These are phyloP conservation scores for Penicillium sp. DNA, from an alignment of 2,329 filamentous ascomycete species.

Conservation along the genomic window DNA sequence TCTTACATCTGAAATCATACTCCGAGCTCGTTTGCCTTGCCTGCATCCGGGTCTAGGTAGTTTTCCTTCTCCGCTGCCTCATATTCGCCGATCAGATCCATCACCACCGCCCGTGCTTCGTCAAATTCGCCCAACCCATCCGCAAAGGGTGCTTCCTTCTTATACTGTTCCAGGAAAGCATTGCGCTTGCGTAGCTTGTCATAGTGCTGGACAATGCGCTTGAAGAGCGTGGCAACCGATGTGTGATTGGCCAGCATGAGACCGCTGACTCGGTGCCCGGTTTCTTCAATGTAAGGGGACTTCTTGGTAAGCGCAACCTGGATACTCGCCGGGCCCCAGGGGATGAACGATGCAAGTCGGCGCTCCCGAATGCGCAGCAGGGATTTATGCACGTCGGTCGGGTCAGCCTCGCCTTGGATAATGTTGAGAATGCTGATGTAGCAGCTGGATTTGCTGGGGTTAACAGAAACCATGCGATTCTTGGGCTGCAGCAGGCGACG, in stretches of 20 bases:
- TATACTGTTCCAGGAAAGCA: conserved; percentile 94
- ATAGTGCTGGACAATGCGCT: conserved; percentile 88
- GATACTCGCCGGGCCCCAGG: conserved; percentile 96
- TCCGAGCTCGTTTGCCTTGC: conserved; percentile 42
- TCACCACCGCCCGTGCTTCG: conserved; percentile 87
- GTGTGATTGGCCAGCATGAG: conserved; percentile 99
- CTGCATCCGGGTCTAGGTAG: conserved; percentile 77
- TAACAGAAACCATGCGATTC: conserved; percentile 98
- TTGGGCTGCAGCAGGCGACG: conserved; percentile 91
- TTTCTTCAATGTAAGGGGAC: conserved; percentile 92
- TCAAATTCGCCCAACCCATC: conserved; percentile 95
- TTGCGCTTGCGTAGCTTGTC: conserved; percentile 94
- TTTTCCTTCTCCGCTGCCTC: conserved; percentile 90
- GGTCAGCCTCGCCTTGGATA: conserved; percentile 97
- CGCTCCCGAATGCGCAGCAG: conserved; percentile 93
- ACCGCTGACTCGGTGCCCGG: conserved; percentile 82
- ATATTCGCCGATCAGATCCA: conserved; percentile 90
- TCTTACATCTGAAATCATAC: conserved; percentile 18
- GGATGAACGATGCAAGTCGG: conserved; percentile 91
- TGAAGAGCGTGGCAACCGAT: conserved; percentile 94
- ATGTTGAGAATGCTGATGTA: conserved; percentile 99
- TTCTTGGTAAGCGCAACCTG: conserved; percentile 96
- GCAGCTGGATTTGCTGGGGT: conserved; percentile 94
- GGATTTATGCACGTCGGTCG: conserved; percentile 97
- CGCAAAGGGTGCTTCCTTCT: conserved; percentile 89